Base-by-base conservation (phyloP, 2,329 filamentous ascomycete genomes). In the Trichoderma simmonsii region DNA sequence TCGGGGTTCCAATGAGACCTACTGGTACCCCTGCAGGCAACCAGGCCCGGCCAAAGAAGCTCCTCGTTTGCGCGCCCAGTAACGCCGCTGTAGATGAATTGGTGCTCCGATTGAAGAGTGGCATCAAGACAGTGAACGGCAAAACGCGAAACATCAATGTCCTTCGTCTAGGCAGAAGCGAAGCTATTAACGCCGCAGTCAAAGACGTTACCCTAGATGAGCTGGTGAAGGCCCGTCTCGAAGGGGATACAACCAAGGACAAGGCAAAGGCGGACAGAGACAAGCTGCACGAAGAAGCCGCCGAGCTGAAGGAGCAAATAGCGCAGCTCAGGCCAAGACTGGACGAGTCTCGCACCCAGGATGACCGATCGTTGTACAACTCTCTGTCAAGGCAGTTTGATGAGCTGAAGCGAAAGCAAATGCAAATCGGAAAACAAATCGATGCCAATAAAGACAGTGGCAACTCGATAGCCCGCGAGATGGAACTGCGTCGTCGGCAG, bases 21-120 rank as follows among this genome's bases (percentile, higher is more conserved):
- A 71, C 70, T 30, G 76, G 77, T 43, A 73, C 70, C 12, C 68
- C 75, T 6, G 57, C 72, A 21, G 74, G 72, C 62, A 76, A 75
- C 75, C 80, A 79, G 74, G 76, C 77, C 66, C 78, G 79, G 76
- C 80, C 78, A 2, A 98, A 97, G 83, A 99, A 98, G 81, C 86
- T 99, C 30, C 87, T 99, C 30, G 93, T 99, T 28, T 99, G 96
- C 79, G 96, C 96, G n/a, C 96, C 96, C 15, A 98, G 95, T 86
- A 99, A 99, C 81, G 96, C 96, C 7, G 96, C 96, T 36, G 96
- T 99, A 6, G 96, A 99, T 80, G 96, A 99, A 81, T 81, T 99
- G 74, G 96, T 99, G 21, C 90, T 98, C 80, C 92, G 96, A 83
- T 88, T 99, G 78, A 98, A 97, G 82, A 85, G 89, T 68, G 96